Evolutionary conservation across 1,139 yeast genomes (phyloP), one percentile per base, ranked within the genome.

Genomic region (Meyerozyma carpophila): DNA sequence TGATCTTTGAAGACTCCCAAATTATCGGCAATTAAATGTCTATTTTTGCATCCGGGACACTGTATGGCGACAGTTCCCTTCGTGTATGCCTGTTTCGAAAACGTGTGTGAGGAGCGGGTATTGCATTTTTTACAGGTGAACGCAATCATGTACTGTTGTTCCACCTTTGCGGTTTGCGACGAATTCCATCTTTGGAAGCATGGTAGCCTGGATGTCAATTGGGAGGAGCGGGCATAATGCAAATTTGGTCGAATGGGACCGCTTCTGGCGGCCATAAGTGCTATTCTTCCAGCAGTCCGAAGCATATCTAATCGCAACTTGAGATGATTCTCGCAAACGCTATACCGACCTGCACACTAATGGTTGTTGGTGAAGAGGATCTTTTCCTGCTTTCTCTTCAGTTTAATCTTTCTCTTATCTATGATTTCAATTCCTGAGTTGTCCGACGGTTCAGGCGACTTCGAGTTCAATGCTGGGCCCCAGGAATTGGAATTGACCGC

Each of bases 21-120:
- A 62, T 91, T 95, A 59, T 93, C 98, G 1, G 98, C 96, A 43
- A 93, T 91, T 56, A 93, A 69, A 58, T 93, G 98, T 50, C 97
- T 78, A 58, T 78, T 81, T 53, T 85, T 78, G 63, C 98, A 91
- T 9, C 90, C 86, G 0, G 98, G 98, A 58, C 98, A 93, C 57
- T 89, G 91, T 32, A 93, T 84, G 44, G 89, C 68, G 3, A 93
- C 96, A 0, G 96, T 83, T 1, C 98, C 98, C 25, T 75, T 72
- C 21, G 83, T 79, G 59, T 93, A 93, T 0, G 97, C 91, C 62
- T 93, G 98, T 53, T 90, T 91, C 14, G 96, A 86, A 56, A 93
- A 83, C 4, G 83, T 76, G 59, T 93, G 98, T 3, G 91, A 81
- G 0, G 96, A 88, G 45, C 98, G 70, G 7, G 87, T 79, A 43